Conservation (phyloP, 2,329 filamentous ascomycete genomes). For the Neurospora crassa region DNA sequence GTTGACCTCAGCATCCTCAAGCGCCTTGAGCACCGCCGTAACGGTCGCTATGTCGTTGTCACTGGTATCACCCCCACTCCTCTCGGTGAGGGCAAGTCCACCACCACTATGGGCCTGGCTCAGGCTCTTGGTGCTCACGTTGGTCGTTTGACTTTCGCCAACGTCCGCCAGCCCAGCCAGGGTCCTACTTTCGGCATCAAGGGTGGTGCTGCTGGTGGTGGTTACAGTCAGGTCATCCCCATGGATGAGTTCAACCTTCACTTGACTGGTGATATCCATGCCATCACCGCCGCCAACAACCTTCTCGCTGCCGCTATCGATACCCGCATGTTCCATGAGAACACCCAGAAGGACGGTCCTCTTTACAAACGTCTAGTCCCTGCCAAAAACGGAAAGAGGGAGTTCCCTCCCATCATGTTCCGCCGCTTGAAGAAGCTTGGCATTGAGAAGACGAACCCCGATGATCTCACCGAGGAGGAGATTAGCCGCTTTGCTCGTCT, state of each 20-base stretch:
- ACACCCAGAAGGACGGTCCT: conserved; percentile 82
- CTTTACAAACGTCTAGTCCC: conserved; percentile 85
- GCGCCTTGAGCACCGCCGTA: conserved; percentile 73
- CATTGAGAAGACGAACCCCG: conserved; percentile 87
- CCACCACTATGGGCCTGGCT: conserved; percentile 89
- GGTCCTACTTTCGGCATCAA: conserved; percentile 99
- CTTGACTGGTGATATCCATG: conserved; percentile 94
- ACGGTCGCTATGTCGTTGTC: conserved; percentile 87
- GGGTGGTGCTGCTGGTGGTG: conserved; percentile 91
- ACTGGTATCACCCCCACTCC: conserved; percentile 96
- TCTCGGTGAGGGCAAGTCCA: conserved; percentile 95
- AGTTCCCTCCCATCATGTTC: conserved; percentile 86
- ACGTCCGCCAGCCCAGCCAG: conserved; percentile 93
- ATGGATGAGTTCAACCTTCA: conserved; percentile 99
- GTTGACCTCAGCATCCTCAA: conserved; percentile 75
- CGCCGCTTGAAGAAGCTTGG: conserved; percentile 89
- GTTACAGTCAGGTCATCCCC: conserved; percentile 97
- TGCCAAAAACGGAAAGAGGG: conserved; percentile 77
- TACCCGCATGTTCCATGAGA: conserved; percentile 96
- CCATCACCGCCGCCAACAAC: conserved; percentile 95
- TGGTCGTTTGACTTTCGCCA: conserved; percentile 83
- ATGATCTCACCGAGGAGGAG: conserved; percentile 85
- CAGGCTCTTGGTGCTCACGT: conserved; percentile 88
- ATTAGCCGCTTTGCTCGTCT: conserved; percentile 80
- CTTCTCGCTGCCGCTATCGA: conserved; percentile 92